A percentile compares a stretch with the other conserved stretches of the same genome.
phyloP scores from a whole-genome alignment of 2,329 filamentous ascomycete species.

The Rasamsonia emersonii region DNA sequence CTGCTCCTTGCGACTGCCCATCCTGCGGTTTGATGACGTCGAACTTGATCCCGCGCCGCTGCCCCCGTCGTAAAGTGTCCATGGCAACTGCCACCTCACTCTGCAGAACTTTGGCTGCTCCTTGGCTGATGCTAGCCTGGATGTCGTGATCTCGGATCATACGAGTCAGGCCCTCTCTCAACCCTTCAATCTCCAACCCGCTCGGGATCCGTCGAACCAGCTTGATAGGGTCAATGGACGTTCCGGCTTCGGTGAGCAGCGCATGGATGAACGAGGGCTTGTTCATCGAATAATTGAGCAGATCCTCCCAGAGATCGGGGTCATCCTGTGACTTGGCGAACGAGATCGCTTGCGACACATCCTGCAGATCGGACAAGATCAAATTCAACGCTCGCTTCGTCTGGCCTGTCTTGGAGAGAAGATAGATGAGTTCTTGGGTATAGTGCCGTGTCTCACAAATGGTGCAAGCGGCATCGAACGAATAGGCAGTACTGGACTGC shows the following conservation, averaged over 20 bases:
- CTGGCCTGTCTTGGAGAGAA: conserved; percentile 90
- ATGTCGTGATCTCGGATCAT: conserved; percentile 96
- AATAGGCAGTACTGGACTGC: conserved; percentile 74
- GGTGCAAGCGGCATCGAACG: conserved; percentile 63
- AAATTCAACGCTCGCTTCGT: conserved; percentile 85
- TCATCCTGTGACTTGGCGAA: conserved; percentile 94
- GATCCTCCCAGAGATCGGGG: conserved; percentile 86
- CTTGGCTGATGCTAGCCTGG: conserved; percentile 83
- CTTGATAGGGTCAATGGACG: conserved; percentile 83
- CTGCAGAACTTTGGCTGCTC: conserved; percentile 75
- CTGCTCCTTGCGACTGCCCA: neutral
- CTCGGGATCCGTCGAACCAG: conserved; percentile 86
- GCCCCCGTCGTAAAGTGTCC: conserved; percentile 67
- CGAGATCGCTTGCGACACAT: conserved; percentile 84
- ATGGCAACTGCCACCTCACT: conserved; percentile 84
- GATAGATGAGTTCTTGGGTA: conserved; percentile 86
- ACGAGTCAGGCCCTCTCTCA: conserved; percentile 77
- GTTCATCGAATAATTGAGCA: conserved; percentile 94
- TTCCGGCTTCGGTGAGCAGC: conserved; percentile 86
- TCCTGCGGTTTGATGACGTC: conserved; percentile 48
- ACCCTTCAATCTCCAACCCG: conserved; percentile 82
- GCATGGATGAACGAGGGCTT: conserved; percentile 91
- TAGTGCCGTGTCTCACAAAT: conserved; percentile 75
- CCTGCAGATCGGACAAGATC: conserved; percentile 85
- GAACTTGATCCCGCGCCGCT: conserved; percentile 82